phyloP scores from a whole-genome alignment of 257 asterid species.

The Solanum pennellii region DNA sequence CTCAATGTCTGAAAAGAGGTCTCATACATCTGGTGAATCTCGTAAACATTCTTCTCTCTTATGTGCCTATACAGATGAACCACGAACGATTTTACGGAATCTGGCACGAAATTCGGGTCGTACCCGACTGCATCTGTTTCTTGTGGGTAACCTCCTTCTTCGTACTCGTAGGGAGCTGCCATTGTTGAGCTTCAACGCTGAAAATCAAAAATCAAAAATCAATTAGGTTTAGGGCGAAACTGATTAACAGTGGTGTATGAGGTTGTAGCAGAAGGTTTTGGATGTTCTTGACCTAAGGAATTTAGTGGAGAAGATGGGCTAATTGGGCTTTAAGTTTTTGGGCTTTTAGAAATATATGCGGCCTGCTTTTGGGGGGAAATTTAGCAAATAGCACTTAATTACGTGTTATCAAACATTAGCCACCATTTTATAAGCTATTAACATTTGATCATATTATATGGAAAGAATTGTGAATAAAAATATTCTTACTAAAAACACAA shows the following conservation, averaged over 20 bases:
- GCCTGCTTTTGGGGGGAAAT: background rate
- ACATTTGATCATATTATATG: background rate
- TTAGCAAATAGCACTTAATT: background rate
- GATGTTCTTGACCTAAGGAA: background rate
- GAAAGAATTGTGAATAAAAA: too few relatives aligned
- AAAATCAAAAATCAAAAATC: background rate
- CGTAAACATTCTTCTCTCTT: conserved; percentile 92
- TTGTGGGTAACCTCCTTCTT: conserved; percentile 13
- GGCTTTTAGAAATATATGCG: background rate
- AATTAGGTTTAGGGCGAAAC: background rate
- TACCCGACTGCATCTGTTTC: conserved; percentile 29
- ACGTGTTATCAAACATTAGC: background rate
- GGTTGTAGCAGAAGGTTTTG: background rate
- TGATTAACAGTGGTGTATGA: background rate
- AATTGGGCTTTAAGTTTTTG: background rate
- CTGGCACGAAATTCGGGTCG: conserved; percentile 86
- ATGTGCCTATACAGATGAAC: conserved; percentile 88
- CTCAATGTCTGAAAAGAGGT: conserved; percentile 78
- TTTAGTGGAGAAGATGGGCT: background rate
- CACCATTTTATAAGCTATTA: background rate
- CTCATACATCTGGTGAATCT: conserved; percentile 96
- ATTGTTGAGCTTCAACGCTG: conserved; percentile 10
- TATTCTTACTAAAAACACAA: too few relatives aligned
- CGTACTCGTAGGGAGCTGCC: conserved; percentile 60
- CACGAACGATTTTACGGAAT: conserved; percentile 80